phyloP scores from a whole-genome alignment of 352 stramenopile species.

The Pythium vanterpoolii region DNA sequence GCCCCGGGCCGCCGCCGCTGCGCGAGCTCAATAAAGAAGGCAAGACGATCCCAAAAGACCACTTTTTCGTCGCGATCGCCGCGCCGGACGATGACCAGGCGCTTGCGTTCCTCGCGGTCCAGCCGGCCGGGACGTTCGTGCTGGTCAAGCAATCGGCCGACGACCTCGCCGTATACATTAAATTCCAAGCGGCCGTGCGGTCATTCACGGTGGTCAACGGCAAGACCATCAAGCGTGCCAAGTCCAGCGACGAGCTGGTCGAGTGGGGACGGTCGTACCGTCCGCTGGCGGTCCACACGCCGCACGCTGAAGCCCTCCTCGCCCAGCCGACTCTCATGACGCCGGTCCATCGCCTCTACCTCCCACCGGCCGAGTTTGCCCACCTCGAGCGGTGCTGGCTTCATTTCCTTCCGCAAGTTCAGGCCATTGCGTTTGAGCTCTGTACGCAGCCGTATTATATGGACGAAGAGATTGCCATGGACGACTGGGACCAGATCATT shows the following conservation, averaged over 20 bases:
- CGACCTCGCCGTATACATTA: conserved; percentile 47
- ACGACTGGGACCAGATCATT: conserved; percentile 36
- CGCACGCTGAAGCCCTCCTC: conserved; percentile 13
- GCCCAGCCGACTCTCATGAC: conserved; percentile 34
- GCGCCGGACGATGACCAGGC: conserved; percentile 38
- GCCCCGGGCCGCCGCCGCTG: neutral
- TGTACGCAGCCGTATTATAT: conserved; percentile 43
- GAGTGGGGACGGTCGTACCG: conserved; percentile 29
- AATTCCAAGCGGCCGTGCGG: conserved; percentile 48
- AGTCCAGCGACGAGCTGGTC: conserved; percentile 27
- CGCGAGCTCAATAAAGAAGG: conserved; percentile 1
- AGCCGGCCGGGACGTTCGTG: conserved; percentile 46
- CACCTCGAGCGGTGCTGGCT: conserved; percentile 55
- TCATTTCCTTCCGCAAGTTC: conserved; percentile 50
- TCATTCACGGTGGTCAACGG: conserved; percentile 39
- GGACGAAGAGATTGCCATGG: conserved; percentile 40
- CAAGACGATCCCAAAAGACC: conserved; percentile 6
- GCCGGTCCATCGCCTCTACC: conserved; percentile 40
- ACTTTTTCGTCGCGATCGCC: conserved; percentile 49
- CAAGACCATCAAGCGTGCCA: conserved; percentile 30
- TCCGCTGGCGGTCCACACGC: neutral
- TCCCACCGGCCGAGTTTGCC: conserved; percentile 30
- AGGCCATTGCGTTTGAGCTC: conserved; percentile 56
- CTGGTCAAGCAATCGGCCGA: conserved; percentile 39
- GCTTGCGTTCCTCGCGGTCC: conserved; percentile 35